A percentile compares a stretch with the other conserved stretches of the same genome.
Conservation (phyloP, 345 rosid genomes). For the Salix purpurea region DNA sequence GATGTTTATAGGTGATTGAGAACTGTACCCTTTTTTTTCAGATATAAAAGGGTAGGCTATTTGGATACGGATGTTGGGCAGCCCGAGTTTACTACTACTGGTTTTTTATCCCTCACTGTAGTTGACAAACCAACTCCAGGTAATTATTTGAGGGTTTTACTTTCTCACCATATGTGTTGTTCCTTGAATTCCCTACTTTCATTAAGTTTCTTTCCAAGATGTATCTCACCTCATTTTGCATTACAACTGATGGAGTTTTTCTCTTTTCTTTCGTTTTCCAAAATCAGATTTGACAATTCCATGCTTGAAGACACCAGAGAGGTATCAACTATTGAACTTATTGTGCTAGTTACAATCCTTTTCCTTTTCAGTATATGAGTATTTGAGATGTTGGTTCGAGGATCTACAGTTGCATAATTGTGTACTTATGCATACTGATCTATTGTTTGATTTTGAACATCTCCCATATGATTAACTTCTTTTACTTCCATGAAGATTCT, state of each 20-base stretch:
- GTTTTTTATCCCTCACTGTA: constrained; percentile 73
- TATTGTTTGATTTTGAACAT: not conserved
- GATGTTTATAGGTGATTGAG: not conserved
- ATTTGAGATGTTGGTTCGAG: not conserved
- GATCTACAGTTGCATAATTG: not conserved
- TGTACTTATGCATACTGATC: not conserved
- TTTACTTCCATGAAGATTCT: not conserved
- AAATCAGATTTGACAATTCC: constrained; percentile 71
- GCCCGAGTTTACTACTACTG: constrained; percentile 89
- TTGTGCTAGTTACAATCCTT: not conserved
- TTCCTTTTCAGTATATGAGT: not conserved
- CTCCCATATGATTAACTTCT: not conserved
- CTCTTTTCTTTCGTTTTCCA: constrained; percentile 3
- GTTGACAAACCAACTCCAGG: constrained; percentile 63
- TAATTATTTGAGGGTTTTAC: constrained; percentile 10
- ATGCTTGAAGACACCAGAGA: constrained; percentile 87
- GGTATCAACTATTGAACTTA: constrained; percentile 37
- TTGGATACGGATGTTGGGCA: constrained; percentile 97
- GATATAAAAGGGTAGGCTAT: constrained; percentile 74
- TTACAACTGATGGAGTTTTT: not conserved
- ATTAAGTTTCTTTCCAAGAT: not conserved
- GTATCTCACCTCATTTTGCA: not conserved
- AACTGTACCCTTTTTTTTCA: constrained; percentile 15
- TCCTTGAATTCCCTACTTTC: not conserved
- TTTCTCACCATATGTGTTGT: not conserved